Evolutionary conservation across 176 grass and related monocot genomes (phyloP).

Genomic region (Coix lacrymajobi): DNA sequence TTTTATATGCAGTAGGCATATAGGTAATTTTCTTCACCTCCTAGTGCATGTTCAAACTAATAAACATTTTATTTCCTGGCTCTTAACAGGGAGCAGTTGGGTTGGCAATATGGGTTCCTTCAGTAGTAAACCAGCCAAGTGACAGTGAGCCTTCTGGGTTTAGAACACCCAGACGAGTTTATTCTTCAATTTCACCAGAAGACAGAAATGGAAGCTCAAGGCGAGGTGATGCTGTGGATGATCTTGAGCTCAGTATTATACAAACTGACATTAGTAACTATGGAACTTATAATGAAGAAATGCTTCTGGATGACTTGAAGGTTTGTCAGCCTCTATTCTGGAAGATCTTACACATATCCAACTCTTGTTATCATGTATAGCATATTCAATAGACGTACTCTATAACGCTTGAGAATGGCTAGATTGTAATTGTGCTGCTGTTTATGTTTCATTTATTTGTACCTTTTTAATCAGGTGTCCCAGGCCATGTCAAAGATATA

Average conservation of each 20-base stretch:
- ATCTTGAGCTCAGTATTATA: slow-evolving; percentile 60
- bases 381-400: not conserved
- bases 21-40: not conserved
- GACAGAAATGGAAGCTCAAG: slow-evolving; percentile 44
- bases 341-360: not conserved
- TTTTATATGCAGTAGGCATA: not conserved
- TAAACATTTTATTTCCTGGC: not conserved
- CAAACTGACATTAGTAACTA: slow-evolving; percentile 41
- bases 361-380: slow-evolving; percentile 4
- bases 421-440: not conserved
- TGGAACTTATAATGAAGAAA: slow-evolving; percentile 56
- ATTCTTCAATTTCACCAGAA: slow-evolving; percentile 68
- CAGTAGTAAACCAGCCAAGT: slow-evolving; percentile 75
- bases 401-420: not conserved
- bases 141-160: slow-evolving; percentile 37
- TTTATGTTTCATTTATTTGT: slow-evolving; percentile 22
- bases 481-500: slow-evolving; percentile 90
- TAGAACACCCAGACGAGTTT: slow-evolving; percentile 49
- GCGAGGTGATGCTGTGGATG: slow-evolving; percentile 30
- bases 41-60: slow-evolving; percentile 9
- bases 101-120: slow-evolving; percentile 98
- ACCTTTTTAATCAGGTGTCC: slow-evolving; percentile 53
- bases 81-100: slow-evolving; percentile 84
- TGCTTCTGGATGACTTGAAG: slow-evolving; percentile 94
- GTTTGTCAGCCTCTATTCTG: slow-evolving; percentile 38